Conservation (phyloP, 2,329 filamentous ascomycete species). For the Arthrinium phaeospermum region DNA sequence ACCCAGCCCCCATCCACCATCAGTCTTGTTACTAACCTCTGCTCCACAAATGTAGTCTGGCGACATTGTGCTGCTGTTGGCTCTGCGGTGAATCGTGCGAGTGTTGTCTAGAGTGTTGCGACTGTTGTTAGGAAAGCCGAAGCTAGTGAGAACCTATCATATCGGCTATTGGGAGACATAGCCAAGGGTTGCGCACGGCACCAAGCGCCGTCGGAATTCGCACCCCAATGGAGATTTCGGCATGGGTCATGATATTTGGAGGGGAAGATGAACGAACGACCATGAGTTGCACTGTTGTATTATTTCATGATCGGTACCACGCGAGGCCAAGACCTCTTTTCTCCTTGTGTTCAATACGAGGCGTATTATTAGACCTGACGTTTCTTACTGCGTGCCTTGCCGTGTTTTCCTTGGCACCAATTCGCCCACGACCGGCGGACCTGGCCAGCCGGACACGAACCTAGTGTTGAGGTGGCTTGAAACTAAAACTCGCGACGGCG, state of each 20-base stretch:
- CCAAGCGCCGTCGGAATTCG: background rate
- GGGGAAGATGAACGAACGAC: background rate
- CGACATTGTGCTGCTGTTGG: constrained; percentile 51
- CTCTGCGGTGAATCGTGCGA: constrained; percentile 51
- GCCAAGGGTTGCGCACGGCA: background rate
- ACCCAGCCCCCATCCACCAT: background rate
- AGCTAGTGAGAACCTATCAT: background rate
- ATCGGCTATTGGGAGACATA: background rate
- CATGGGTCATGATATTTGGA: background rate
- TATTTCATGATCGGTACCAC: background rate
- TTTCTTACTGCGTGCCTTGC: background rate
- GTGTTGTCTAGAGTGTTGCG: constrained; percentile 44
- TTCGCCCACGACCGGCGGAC: too few relatives aligned
- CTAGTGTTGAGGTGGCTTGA: background rate
- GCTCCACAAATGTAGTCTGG: constrained; percentile 37
- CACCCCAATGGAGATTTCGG: background rate
- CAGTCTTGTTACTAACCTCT: background rate
- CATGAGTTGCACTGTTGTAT: background rate
- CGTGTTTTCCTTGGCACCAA: too few relatives aligned
- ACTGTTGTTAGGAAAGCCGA: constrained; percentile 22
- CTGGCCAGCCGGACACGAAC: background rate
- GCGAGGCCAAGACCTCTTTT: background rate
- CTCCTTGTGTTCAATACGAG: constrained; percentile 1
- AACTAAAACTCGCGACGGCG: background rate
- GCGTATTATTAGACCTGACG: background rate